Conservation (phyloP, 257 asterid genomes). For the Oldenlandia corymbosa region DNA sequence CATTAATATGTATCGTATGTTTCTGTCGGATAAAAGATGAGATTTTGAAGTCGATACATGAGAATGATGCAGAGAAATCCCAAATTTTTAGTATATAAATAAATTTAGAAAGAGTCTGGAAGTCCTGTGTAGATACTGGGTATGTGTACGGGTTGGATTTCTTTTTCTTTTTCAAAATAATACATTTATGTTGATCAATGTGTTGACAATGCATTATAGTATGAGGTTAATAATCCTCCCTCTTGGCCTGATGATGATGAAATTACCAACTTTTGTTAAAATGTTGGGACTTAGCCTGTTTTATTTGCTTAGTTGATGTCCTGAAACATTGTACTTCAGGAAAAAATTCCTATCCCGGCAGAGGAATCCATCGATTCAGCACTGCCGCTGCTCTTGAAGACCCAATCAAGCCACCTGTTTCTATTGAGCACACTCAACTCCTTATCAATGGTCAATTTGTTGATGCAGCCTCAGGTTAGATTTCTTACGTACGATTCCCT, state of each 20-base stretch:
- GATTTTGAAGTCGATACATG: neutral
- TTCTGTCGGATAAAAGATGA: neutral
- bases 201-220: neutral
- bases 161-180: neutral
- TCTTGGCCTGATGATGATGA: no score
- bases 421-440: constrained; percentile 62
- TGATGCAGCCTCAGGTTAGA: constrained; percentile 80
- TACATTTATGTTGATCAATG: neutral
- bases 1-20: no score
- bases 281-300: neutral
- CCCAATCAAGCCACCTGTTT: constrained; percentile 73
- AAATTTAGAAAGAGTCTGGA: neutral
- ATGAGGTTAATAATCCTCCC: neutral
- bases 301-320: neutral
- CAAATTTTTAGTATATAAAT: neutral
- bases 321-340: constrained; percentile 37
- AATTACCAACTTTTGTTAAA: neutral
- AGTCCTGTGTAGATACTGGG: neutral
- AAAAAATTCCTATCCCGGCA: constrained; percentile 27
- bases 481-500: constrained; percentile 2
- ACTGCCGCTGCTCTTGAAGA: constrained; percentile 69
- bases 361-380: constrained; percentile 49
- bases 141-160: neutral
- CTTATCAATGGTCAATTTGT: constrained; percentile 84
- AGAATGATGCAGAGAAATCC: neutral